These are phyloP conservation scores for Podaxis rugospora DNA, from an alignment of 768 basidiomycete genomes.

Conservation along the genomic window DNA sequence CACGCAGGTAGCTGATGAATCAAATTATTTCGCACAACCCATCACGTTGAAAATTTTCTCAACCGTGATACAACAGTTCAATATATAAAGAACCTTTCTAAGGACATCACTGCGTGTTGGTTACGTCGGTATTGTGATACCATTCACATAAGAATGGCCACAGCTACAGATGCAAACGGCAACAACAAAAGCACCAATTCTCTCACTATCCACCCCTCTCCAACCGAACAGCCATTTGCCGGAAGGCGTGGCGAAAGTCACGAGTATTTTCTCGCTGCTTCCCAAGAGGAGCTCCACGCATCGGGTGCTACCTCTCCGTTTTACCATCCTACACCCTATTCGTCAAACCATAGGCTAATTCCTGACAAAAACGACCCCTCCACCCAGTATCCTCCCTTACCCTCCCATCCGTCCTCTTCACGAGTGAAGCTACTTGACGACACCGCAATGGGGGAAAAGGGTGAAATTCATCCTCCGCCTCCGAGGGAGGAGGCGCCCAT, in stretches of 20 bases:
- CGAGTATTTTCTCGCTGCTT: constrained; percentile 9
- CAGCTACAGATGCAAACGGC: background rate
- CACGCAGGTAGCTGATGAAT: background rate
- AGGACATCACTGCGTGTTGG: background rate
- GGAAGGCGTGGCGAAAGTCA: background rate
- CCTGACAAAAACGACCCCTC: constrained; percentile 14
- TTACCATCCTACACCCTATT: constrained; percentile 29
- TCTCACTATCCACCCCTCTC: background rate
- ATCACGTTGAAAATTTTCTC: background rate
- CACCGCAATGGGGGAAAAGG: constrained; percentile 2
- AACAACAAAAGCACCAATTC: background rate
- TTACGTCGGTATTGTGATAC: background rate
- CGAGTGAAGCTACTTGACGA: background rate
- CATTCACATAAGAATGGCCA: background rate
- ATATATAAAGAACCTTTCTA: background rate
- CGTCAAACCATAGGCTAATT: constrained; percentile 21
- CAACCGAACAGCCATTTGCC: background rate
- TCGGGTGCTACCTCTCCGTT: constrained; percentile 28
- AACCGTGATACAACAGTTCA: background rate
- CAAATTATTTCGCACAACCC: background rate
- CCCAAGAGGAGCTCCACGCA: constrained; percentile 5
- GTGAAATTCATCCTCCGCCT: constrained; percentile 4
- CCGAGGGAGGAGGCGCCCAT: constrained; percentile 15
- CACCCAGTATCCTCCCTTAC: constrained; percentile 20
- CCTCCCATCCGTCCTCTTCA: constrained; percentile 20